These are phyloP conservation scores for Staphylotrichum tortipilum DNA, from an alignment of 495 filamentous ascomycete genomes.

Conservation along the genomic window DNA sequence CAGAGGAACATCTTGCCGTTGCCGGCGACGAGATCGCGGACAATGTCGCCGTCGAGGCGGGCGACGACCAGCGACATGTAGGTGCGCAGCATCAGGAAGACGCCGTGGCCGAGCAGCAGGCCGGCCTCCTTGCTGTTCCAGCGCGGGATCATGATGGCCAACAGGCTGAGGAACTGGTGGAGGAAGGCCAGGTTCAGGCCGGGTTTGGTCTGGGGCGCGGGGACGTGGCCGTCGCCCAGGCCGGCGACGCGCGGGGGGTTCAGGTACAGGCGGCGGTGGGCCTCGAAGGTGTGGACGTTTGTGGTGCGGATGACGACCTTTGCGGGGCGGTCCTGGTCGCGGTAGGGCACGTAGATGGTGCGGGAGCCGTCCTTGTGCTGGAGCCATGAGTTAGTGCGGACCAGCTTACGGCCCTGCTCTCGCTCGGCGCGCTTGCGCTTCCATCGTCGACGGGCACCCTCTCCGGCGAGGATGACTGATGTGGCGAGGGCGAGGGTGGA, in stretches of 20 bases:
- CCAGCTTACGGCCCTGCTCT: constrained; percentile 65
- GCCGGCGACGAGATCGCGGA: constrained; percentile 87
- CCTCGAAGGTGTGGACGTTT: constrained; percentile 89
- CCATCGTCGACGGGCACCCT: constrained; percentile 69
- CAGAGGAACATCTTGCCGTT: constrained; percentile 81
- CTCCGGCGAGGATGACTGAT: constrained; percentile 66
- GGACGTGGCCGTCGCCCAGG: constrained; percentile 67
- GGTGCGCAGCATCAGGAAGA: constrained; percentile 82
- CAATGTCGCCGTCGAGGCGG: constrained; percentile 89
- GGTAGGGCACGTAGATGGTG: constrained; percentile 91
- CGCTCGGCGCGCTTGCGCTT: constrained; percentile 60
- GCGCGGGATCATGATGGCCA: constrained; percentile 95
- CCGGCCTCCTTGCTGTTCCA: constrained; percentile 94
- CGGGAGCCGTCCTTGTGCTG: constrained; percentile 88
- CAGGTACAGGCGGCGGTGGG: constrained; percentile 86
- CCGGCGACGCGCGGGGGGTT: constrained; percentile 76
- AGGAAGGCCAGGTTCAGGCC: constrained; percentile 96
- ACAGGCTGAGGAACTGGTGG: constrained; percentile 88
- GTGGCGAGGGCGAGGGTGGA: constrained; percentile 64
- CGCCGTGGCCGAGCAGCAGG: constrained; percentile 73
- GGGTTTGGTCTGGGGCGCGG: constrained; percentile 82
- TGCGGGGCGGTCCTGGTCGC: constrained; percentile 65
- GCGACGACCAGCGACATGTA: constrained; percentile 92
- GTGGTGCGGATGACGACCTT: constrained; percentile 92
- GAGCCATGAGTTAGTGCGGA: constrained; percentile 87